These are phyloP conservation scores for Bipolaris oryzae DNA, from an alignment of 2,329 filamentous ascomycete species.

Conservation along the genomic window DNA sequence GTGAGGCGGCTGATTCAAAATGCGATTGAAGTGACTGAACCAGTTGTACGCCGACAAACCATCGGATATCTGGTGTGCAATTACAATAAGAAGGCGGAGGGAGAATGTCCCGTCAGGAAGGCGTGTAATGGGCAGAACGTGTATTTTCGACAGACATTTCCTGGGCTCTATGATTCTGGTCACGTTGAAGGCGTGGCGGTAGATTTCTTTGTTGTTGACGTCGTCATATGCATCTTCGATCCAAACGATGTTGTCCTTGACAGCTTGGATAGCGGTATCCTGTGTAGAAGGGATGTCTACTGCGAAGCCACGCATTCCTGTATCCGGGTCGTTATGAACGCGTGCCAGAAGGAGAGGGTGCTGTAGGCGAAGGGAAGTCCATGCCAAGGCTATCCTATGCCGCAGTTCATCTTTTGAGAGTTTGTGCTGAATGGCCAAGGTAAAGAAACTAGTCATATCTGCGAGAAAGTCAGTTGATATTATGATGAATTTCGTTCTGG, in stretches of 20 bases:
- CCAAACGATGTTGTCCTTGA: slow-evolving; percentile 44
- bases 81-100: slow-evolving; percentile 48
- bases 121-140: slow-evolving; percentile 45
- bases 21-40: slow-evolving; percentile 49
- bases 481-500: neutral
- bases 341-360: slow-evolving; percentile 50
- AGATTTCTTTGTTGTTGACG: slow-evolving; percentile 48
- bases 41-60: slow-evolving; percentile 52
- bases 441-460: slow-evolving; percentile 51
- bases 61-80: slow-evolving; percentile 56
- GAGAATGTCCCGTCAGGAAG: slow-evolving; percentile 32
- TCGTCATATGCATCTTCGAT: slow-evolving; percentile 46
- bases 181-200: slow-evolving; percentile 51
- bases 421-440: slow-evolving; percentile 43
- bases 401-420: slow-evolving; percentile 41
- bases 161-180: slow-evolving; percentile 48
- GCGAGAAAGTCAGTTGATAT: neutral
- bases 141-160: slow-evolving; percentile 47
- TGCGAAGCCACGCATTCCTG: slow-evolving; percentile 37
- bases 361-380: slow-evolving; percentile 48
- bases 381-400: slow-evolving; percentile 47
- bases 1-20: slow-evolving; percentile 24
- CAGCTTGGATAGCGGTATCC: slow-evolving; percentile 40
- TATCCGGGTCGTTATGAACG: slow-evolving; percentile 26
- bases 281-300: slow-evolving; percentile 39